Conservation (phyloP, 2,329 filamentous ascomycete species). For the Fusarium sp. region DNA sequence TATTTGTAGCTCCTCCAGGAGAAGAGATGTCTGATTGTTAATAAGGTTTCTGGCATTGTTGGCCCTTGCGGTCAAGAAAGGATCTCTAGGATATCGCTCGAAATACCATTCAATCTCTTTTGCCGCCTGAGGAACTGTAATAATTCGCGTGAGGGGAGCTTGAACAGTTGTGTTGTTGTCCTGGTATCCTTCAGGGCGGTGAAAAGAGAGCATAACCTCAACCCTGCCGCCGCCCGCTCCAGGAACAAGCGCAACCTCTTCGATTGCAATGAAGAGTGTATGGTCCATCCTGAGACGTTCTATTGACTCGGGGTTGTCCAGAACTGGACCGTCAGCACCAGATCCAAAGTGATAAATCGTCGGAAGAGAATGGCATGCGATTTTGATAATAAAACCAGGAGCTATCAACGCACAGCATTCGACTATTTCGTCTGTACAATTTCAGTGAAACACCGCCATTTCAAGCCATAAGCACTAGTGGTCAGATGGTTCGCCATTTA, state of each 20-base stretch:
- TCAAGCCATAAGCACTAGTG: no score
- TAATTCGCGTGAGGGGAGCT: background rate
- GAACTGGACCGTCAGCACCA: fast-evolving
- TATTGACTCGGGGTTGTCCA: no score
- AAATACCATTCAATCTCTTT: background rate
- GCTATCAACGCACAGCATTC: no score
- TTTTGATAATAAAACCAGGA: no score
- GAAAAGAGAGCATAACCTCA: background rate
- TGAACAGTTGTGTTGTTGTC: background rate
- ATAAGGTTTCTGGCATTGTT: background rate
- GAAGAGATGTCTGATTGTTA: background rate
- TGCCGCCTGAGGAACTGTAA: background rate
- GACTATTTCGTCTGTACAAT: no score
- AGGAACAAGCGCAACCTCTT: background rate
- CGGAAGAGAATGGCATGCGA: no score
- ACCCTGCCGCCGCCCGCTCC: background rate
- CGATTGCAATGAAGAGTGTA: background rate
- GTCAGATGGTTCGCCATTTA: no score
- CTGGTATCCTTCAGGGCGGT: background rate
- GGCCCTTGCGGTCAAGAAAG: background rate
- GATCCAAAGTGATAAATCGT: no score
- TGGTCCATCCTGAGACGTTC: no score
- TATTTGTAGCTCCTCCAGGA: background rate
- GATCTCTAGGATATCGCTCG: background rate
- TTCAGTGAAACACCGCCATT: no score